Conservation (phyloP, 768 basidiomycete genomes). For the Lactarius sp. region DNA sequence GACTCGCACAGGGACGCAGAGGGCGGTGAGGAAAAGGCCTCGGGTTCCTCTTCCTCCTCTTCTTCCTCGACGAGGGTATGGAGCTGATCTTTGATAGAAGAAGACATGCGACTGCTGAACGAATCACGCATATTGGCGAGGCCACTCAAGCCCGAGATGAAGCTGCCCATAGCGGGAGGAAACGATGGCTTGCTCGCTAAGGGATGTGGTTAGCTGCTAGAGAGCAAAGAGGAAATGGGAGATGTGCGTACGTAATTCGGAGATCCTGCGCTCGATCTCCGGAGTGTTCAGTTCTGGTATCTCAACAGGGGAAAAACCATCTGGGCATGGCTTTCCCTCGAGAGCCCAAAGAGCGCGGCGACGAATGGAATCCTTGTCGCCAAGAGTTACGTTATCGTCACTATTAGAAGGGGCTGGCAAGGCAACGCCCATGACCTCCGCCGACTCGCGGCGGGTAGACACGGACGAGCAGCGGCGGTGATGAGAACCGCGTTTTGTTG, state of each 20-base stretch:
- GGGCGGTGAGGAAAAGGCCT: conserved; percentile 28
- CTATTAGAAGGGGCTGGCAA: conserved; percentile 56
- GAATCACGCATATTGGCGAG: conserved; percentile 72
- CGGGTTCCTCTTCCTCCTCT: conserved; percentile 73
- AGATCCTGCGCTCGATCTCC: conserved; percentile 49
- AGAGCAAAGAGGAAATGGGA: conserved; percentile 1
- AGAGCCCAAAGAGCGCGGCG: conserved; percentile 81
- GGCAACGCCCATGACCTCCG: conserved; percentile 83
- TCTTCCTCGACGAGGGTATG: conserved; percentile 81
- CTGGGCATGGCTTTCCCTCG: conserved; percentile 72
- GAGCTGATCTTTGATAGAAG: conserved; percentile 69
- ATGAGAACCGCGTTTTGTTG: conserved; percentile 64
- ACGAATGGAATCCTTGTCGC: conserved; percentile 74
- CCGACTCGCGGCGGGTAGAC: conserved; percentile 84
- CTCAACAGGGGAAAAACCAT: conserved; percentile 67
- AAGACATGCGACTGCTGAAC: conserved; percentile 64
- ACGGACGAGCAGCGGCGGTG: conserved; percentile 84
- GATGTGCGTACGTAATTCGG: conserved; percentile 59
- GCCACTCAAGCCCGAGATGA: conserved; percentile 37
- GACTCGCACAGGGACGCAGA: conserved; percentile 10
- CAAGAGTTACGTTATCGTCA: conserved; percentile 64
- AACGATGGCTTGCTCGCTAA: conserved; percentile 60
- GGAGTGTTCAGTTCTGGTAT: conserved; percentile 72
- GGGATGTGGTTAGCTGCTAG: background rate
- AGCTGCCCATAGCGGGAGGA: conserved; percentile 44